Base-by-base conservation (phyloP, 148 eudicot species). In the Diospyros lotus region DNA sequence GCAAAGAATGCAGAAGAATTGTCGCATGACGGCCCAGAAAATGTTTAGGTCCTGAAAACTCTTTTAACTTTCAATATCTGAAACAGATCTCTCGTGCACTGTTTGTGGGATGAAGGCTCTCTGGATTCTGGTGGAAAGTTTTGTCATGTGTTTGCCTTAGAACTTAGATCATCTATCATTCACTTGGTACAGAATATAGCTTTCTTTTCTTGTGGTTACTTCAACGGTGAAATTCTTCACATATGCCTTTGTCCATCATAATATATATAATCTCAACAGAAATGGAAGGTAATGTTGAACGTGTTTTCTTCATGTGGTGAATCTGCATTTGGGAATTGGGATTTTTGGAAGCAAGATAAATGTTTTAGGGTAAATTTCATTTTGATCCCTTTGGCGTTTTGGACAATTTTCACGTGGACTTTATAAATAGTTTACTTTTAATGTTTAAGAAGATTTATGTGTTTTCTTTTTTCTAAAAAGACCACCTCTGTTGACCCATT, bases 21-120 rank as follows among this genome's bases (percentile, higher is more conserved):
- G 39, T 75, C 80, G n/a, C 72, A 55, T 59, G 93, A 90, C 80
- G 93, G 87, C 28, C 55, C 85, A 5, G 98, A 94, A 8, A 85
- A 90, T 78, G 98, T 90, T 51, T 91, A 83, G 3, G 8, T 68
- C 45, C 18, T 41, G 1, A 13, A 3, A 62, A 43, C 50, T 54
- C 74, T 53, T 66, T 61, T 8, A 45, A 48, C 65, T 42, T 60
- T 60, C 61, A 38, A 69, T 61, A 56, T 58, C 39, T 12, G 9
- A 67, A 28, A 13, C 44, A 65, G 18, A 60, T 60, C 28, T 17
- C 42, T 53, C 12, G 43, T 68, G 72, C 72, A 50, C 58, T 55
- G 2, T 13, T 2, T 14, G 60, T 11, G 2, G 40, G 42, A 14
- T 39, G 42, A 71, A 41, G 8, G 4, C 51, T 71, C 43, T 56